Evolutionary conservation across 1,139 yeast species (phyloP).

Genomic region (Entelexis paramagnoliae): DNA sequence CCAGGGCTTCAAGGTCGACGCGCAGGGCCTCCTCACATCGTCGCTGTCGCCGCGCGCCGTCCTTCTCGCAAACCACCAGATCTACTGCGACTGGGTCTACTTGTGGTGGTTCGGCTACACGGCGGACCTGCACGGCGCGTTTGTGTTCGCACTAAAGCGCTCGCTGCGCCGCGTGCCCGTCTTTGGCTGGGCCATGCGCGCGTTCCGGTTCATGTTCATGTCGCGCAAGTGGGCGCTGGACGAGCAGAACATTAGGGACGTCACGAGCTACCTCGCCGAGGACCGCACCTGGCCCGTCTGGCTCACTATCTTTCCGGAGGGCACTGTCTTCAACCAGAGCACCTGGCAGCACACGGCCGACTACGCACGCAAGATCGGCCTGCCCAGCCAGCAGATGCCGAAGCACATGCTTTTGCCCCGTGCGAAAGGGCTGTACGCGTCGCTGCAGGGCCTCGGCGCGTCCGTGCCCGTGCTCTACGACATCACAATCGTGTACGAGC

Average conservation of each 20-base stretch:
- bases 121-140: slow-evolving; percentile 50
- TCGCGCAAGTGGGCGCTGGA: slow-evolving; percentile 80
- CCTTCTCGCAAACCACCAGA: slow-evolving; percentile 76
- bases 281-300: slow-evolving; percentile 35
- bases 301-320: slow-evolving; percentile 82
- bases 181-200: slow-evolving; percentile 79
- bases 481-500: slow-evolving; percentile 66
- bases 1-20: slow-evolving; percentile 23
- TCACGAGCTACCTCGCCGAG: slow-evolving; percentile 38
- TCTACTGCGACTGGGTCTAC: slow-evolving; percentile 89
- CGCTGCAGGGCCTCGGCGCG: slow-evolving; percentile 48
- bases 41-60: slow-evolving; percentile 41
- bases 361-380: slow-evolving; percentile 46
- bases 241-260: slow-evolving; percentile 32
- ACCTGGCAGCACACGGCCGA: slow-evolving; percentile 50
- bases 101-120: slow-evolving; percentile 82
- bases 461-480: slow-evolving; percentile 67
- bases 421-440: slow-evolving; percentile 63
- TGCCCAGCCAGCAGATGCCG: slow-evolving; percentile 19
- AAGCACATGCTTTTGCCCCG: slow-evolving; percentile 70
- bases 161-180: slow-evolving; percentile 67
- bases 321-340: slow-evolving; percentile 68
- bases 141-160: slow-evolving; percentile 66
- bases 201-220: slow-evolving; percentile 67
- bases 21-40: slow-evolving; percentile 27